Base-by-base conservation (phyloP, 441 rosid species). In the Pelargonium citronellum region DNA sequence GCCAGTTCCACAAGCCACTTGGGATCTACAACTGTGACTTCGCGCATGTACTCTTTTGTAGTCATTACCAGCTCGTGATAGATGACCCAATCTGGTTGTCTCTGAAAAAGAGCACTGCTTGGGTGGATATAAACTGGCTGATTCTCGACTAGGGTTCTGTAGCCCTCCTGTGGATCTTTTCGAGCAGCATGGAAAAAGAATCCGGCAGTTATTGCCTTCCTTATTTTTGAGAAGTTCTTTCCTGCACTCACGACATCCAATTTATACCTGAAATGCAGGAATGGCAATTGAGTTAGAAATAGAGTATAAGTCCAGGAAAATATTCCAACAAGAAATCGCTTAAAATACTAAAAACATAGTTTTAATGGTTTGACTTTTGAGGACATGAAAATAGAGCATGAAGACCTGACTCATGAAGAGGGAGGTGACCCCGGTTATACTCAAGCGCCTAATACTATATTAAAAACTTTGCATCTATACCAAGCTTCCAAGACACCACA, bases 1-100 rank as follows among this genome's bases (percentile, higher is more conserved):
- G 90, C 90, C 63, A 83, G 73, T 78, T 86, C 90, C 55, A 86
- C 92, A 5, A 87, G 90, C 89, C 90, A 87, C 73, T 86, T 86
- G n/a, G 89, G 89, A 74, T 87, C 92, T 4, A 87, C 71, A 51
- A 84, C 87, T 0, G 88, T 84, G 37, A 79, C 88, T 75, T 87
- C 90, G n/a, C 87, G 79, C 91, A 84, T 87, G 79, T 85, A 88
- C 76, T 88, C 92, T 68, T 84, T 88, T 0, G 92, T 87, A 5
- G 97, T 91, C 98, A 93, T 91, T 47, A 91, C 98, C 61, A 93
- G 87, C 74, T 93, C 97, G 65, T 91, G 96, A 73, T 93, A 89
- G 61, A 93, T 91, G 44, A 89, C 96, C 98, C 97, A 91, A 44
- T 93, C 98, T 17, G 98, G 98, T 63, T 91, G 97, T 78, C 96